A percentile compares a stretch with the other conserved stretches of the same genome.
Evolutionary conservation across 2,329 filamentous ascomycete genomes (phyloP).

Genomic region (Stachybotrys echinatus): DNA sequence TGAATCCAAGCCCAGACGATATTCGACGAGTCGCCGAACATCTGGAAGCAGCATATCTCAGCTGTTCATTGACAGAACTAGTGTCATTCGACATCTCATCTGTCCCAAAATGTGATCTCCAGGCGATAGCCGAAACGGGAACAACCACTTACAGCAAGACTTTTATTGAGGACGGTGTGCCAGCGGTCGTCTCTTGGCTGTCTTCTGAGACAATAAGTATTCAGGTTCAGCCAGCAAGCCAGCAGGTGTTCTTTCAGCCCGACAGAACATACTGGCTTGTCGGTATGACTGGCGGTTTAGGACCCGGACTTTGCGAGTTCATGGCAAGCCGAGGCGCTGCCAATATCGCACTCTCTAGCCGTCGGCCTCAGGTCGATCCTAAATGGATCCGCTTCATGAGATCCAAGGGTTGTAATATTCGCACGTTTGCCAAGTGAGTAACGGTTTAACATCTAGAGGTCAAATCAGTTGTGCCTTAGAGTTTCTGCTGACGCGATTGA

Average conservation of each 20-base stretch:
- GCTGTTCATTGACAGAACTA: too few species aligned
- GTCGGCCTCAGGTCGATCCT: conserved; percentile 26
- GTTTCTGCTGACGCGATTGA: too few species aligned
- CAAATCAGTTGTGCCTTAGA: not conserved
- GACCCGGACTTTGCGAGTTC: conserved; percentile 30
- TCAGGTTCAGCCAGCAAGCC: not conserved
- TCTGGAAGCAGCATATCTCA: too few species aligned
- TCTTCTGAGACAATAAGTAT: too few species aligned
- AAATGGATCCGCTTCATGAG: conserved; percentile 15
- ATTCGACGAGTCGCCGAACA: too few species aligned
- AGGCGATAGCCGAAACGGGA: too few species aligned
- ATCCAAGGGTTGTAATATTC: conserved; percentile 2
- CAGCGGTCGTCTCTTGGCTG: too few species aligned
- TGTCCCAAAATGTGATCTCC: too few species aligned
- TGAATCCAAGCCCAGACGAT: too few species aligned
- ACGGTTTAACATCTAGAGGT: not conserved
- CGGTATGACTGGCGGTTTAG: conserved; percentile 26
- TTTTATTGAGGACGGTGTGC: too few species aligned
- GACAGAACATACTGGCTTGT: conserved; percentile 26
- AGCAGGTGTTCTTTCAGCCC: conserved; percentile 10
- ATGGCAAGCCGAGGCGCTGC: conserved; percentile 32
- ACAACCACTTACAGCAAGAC: too few species aligned
- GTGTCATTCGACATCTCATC: too few species aligned
- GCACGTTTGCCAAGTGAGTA: conserved; percentile 1
- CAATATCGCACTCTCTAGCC: conserved; percentile 31